A percentile compares a stretch with the other conserved stretches of the same genome.
These are phyloP conservation scores for Hyphodiscus sp. DNA, from an alignment of 2,329 filamentous ascomycete genomes.

Conservation along the genomic window DNA sequence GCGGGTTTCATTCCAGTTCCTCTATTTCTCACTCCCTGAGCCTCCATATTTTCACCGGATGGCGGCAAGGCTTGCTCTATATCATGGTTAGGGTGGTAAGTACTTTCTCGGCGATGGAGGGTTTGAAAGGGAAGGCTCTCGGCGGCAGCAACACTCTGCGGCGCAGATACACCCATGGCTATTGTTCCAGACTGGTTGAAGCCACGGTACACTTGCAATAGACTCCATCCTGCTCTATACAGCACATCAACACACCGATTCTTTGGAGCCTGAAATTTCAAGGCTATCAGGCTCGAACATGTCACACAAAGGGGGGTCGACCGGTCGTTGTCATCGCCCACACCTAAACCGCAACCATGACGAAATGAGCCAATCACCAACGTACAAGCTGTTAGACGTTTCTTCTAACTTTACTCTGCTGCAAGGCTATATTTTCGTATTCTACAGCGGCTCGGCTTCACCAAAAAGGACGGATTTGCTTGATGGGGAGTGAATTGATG, in stretches of 20 bases:
- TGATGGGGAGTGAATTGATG: neutral
- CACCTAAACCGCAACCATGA: neutral
- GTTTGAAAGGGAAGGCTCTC: neutral
- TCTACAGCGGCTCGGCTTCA: neutral
- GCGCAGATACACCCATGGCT: neutral
- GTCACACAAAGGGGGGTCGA: neutral
- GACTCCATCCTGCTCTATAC: neutral
- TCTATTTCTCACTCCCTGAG: neutral
- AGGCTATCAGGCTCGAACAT: neutral
- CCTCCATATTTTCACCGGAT: neutral
- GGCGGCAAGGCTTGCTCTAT: neutral
- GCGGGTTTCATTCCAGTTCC: neutral
- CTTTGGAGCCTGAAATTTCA: neutral
- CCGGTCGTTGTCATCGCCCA: neutral
- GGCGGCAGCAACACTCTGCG: neutral
- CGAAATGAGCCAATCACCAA: neutral
- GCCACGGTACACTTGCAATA: neutral
- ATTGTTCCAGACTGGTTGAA: neutral
- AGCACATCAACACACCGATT: neutral
- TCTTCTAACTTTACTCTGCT: constrained; percentile 37
- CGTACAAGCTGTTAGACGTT: neutral
- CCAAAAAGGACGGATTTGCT: neutral
- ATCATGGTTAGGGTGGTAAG: neutral
- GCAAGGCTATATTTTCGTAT: neutral
- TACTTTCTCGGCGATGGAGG: neutral